A percentile compares a stretch with the other conserved stretches of the same genome.
Evolutionary conservation across 768 basidiomycete species (phyloP).

Genomic region (Termitomyces sp.): DNA sequence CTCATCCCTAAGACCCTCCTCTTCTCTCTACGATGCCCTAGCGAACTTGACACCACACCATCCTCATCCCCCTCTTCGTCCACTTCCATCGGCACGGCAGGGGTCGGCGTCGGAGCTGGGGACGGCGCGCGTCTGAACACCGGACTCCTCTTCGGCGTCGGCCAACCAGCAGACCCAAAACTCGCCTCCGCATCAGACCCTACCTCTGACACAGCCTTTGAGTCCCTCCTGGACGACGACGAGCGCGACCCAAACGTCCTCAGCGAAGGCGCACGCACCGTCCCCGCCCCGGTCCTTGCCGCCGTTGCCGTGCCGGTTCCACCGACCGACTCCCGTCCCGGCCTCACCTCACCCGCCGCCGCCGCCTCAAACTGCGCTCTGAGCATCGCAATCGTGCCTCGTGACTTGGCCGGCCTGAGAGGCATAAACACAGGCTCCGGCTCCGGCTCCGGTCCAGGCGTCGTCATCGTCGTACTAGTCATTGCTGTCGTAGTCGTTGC

Average conservation of each 20-base stretch:
- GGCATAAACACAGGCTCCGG: constrained; percentile 56
- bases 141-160: constrained; percentile 15
- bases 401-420: constrained; percentile 41
- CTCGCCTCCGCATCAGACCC: background rate
- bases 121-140: constrained; percentile 31
- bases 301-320: too few relatives aligned
- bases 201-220: constrained; percentile 6
- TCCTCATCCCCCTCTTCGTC: constrained; percentile 13
- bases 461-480: constrained; percentile 37
- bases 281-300: background rate
- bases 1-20: constrained; percentile 55
- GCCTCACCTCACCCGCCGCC: background rate
- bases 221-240: constrained; percentile 12
- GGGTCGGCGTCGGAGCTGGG: background rate
- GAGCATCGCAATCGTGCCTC: constrained; percentile 11
- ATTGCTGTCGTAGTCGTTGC: background rate
- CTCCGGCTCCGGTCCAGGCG: constrained; percentile 49
- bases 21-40: constrained; percentile 26
- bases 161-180: constrained; percentile 8
- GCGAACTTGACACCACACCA: constrained; percentile 32
- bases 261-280: constrained; percentile 33
- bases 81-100: constrained; percentile 4
- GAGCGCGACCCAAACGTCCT: constrained; percentile 30
- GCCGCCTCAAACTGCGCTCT: constrained; percentile 19
- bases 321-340: background rate